Evolutionary conservation across 768 basidiomycete species (phyloP), one percentile per base, ranked within the genome.

Genomic region (Lactarius trivialis): DNA sequence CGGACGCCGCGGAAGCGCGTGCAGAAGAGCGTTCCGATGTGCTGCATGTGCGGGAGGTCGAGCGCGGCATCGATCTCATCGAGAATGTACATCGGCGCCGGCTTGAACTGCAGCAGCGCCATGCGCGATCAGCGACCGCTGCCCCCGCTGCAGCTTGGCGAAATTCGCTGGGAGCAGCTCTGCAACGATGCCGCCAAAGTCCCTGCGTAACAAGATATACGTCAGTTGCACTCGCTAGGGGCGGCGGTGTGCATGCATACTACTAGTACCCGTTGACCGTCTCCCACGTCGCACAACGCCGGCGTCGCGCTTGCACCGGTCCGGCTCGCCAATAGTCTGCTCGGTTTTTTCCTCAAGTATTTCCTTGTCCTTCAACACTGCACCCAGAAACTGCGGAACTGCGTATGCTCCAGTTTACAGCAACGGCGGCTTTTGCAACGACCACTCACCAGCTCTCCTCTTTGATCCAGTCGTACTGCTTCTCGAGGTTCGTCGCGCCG

Each of bases 41-140:
- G 93, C 70, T 98, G 94, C 2, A 92, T 96, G 68, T 96, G 93
- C 33, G 93, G 95, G 14, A 98, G 77, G 75, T 99, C 97, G 30
- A 98, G 82, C 8, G 96, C 96, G 0, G 97, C 95, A 73, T 98
- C 97, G 65, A 99, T 96, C 75, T 99, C 97, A 75, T 99, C 97
- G 9, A 99, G 83, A 71, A 99, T 99, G 74, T 98, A 98, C 93
- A 98, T 94, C 2, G 94, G 96, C 17, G 96, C 95, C 8, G 96
- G 95, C 71, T 98, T 98, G 82, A 98, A 98, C 72, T 98, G 94
- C n/a, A 98, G 85, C 19, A 99, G 83, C 0, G 97, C 90, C 94
- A 99, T 96, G 82, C 0, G 97, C 97, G 70, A 99, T 98, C 66
- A 99, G 82, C 0, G 97, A 99, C 93, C 97, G 79, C 78, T 99